Conservation (phyloP, 495 filamentous ascomycete species). For the Penicillium chermesinum region DNA sequence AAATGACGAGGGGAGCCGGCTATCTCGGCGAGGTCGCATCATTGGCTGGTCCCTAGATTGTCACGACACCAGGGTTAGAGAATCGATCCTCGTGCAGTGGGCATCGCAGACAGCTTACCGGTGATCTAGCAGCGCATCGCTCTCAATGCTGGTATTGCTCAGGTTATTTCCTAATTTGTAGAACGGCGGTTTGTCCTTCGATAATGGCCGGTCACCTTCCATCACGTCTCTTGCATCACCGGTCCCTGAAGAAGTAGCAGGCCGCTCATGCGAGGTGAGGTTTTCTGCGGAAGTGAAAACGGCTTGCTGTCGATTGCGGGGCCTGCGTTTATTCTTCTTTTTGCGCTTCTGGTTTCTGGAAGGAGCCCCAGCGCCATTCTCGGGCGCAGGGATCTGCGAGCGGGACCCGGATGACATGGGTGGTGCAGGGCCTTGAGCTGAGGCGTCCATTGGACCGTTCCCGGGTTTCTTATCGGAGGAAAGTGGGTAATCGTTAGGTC, state of each 20-base stretch:
- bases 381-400: slow-evolving; percentile 21
- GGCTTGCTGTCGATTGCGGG: slow-evolving; percentile 37
- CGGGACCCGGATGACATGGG: slow-evolving; percentile 19
- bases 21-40: slow-evolving; percentile 65
- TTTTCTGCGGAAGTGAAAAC: slow-evolving; percentile 29
- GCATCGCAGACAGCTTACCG: slow-evolving; percentile 42
- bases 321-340: slow-evolving; percentile 38
- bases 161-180: slow-evolving; percentile 56
- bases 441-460: slow-evolving; percentile 19
- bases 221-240: slow-evolving; percentile 24
- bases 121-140: slow-evolving; percentile 74
- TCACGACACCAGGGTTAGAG: background rate
- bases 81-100: background rate
- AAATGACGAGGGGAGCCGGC: slow-evolving; percentile 47
- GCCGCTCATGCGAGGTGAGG: slow-evolving; percentile 22
- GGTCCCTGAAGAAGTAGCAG: slow-evolving; percentile 15
- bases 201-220: slow-evolving; percentile 25
- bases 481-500: slow-evolving; percentile 19
- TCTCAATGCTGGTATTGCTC: slow-evolving; percentile 79
- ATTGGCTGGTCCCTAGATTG: slow-evolving; percentile 59
- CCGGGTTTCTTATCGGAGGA: slow-evolving; percentile 17
- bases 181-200: slow-evolving; percentile 41
- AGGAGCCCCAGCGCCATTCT: slow-evolving; percentile 18
- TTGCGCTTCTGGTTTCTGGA: slow-evolving; percentile 32
- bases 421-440: slow-evolving; percentile 10